Percentiles rank a stretch among this genome's conserved stretches.
Evolutionary conservation across 73 alveolate genomes (phyloP).

Genomic region (Diophrys appendiculata): DNA sequence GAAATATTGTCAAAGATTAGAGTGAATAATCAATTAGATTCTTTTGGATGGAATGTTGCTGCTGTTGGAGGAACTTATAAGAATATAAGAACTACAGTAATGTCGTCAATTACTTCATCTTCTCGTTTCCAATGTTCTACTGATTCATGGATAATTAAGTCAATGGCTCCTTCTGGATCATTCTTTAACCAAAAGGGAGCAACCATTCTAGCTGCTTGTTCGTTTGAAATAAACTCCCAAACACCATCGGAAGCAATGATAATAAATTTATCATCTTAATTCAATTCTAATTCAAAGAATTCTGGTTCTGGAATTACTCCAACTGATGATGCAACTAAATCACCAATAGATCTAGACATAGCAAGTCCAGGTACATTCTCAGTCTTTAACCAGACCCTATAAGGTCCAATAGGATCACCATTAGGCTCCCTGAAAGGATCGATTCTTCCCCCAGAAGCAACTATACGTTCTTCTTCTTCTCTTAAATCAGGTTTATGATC

Average conservation of each 20-base stretch:
- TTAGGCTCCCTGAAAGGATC: slow-evolving; percentile 78
- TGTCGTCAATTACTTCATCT: slow-evolving; percentile 68
- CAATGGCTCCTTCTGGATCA: slow-evolving; percentile 62
- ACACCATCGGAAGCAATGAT: slow-evolving; percentile 65
- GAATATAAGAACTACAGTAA: slow-evolving; percentile 45
- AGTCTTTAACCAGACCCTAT: slow-evolving; percentile 64
- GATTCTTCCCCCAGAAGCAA: slow-evolving; percentile 81
- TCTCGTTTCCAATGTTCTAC: slow-evolving; percentile 63
- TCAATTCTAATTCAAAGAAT: slow-evolving; percentile 32
- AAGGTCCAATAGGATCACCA: slow-evolving; percentile 79
- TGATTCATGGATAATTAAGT: slow-evolving; percentile 16
- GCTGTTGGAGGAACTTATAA: slow-evolving; percentile 24
- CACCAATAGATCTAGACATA: slow-evolving; percentile 66
- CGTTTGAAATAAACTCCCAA: slow-evolving; percentile 60
- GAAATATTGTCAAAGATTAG: neutral
- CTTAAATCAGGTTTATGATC: slow-evolving; percentile 97
- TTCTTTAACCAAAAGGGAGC: slow-evolving; percentile 51
- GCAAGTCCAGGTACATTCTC: slow-evolving; percentile 70
- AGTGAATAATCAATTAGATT: no score
- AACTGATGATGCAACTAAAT: slow-evolving; percentile 55
- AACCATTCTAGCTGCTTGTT: slow-evolving; percentile 41
- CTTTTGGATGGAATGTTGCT: no score
- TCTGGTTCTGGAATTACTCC: slow-evolving; percentile 62
- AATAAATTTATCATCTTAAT: slow-evolving; percentile 22
- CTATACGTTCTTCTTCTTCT: slow-evolving; percentile 91